These are phyloP conservation scores for Kalmusia sp. DNA, from an alignment of 2,329 filamentous ascomycete species.

Conservation along the genomic window DNA sequence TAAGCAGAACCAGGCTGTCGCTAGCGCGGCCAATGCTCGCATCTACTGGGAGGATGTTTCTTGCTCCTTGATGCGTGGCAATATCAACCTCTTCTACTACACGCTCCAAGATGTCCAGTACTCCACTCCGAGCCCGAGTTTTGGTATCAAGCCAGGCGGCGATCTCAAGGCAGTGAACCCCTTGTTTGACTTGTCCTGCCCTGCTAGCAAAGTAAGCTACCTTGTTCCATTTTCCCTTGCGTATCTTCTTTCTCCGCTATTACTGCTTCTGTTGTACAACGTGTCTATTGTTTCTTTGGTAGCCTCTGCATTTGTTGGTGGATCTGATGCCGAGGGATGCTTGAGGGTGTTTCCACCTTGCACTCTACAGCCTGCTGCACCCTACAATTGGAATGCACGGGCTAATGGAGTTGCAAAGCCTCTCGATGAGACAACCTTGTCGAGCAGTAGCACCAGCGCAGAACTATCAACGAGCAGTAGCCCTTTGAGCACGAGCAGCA, in stretches of 20 bases:
- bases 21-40: slow-evolving; percentile 73
- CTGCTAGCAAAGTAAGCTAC: slow-evolving; percentile 37
- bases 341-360: background rate
- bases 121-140: slow-evolving; percentile 69
- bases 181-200: slow-evolving; percentile 46
- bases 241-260: slow-evolving; percentile 25
- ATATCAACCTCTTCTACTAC: slow-evolving; percentile 71
- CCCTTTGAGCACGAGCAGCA: slow-evolving; percentile 16
- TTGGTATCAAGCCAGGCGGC: slow-evolving; percentile 69
- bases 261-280: slow-evolving; percentile 29
- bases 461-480: slow-evolving; percentile 15
- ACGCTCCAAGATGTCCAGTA: slow-evolving; percentile 72
- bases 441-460: slow-evolving; percentile 20
- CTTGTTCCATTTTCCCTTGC: slow-evolving; percentile 23
- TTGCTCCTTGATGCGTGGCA: slow-evolving; percentile 69
- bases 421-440: slow-evolving; percentile 7
- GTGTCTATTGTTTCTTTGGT: slow-evolving; percentile 22
- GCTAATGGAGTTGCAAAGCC: slow-evolving; percentile 36
- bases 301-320: slow-evolving; percentile 1
- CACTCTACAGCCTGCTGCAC: slow-evolving; percentile 7
- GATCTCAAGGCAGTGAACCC: slow-evolving; percentile 38
- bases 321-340: background rate
- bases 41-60: slow-evolving; percentile 82
- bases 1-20: slow-evolving; percentile 64
- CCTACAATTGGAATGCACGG: slow-evolving; percentile 29